These are phyloP conservation scores for Rutstroemia sp. DNA, from an alignment of 2,329 filamentous ascomycete species.

Conservation along the genomic window DNA sequence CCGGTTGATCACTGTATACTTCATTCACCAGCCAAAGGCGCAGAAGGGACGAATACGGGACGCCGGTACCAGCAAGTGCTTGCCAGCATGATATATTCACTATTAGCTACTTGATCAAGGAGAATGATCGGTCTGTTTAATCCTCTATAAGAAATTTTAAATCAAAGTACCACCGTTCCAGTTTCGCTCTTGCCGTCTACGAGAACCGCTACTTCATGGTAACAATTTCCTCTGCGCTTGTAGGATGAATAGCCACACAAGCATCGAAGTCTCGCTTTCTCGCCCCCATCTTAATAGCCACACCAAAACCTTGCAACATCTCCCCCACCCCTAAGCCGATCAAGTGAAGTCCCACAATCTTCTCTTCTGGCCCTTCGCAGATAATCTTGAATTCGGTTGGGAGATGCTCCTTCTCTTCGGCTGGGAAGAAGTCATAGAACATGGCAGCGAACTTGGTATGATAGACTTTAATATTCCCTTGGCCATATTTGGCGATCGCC, in stretches of 20 bases:
- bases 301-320: conserved; percentile 73
- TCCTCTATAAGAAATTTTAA: no score
- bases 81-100: no score
- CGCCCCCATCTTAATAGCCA: conserved; percentile 73
- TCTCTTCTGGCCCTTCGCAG: conserved; percentile 40
- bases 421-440: conserved; percentile 39
- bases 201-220: conserved; percentile 12
- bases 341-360: conserved; percentile 43
- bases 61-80: no score
- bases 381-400: conserved; percentile 44
- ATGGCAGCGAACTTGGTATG: conserved; percentile 41
- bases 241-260: conserved; percentile 71
- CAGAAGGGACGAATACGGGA: no score
- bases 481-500: conserved; percentile 38
- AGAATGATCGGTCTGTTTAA: no score
- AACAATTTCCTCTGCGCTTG: conserved; percentile 68
- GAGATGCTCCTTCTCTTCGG: conserved; percentile 42
- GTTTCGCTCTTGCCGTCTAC: neutral
- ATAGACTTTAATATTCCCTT: conserved; percentile 43
- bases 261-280: conserved; percentile 71
- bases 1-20: no score
- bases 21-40: no score
- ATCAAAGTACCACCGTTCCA: no score
- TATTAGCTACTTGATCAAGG: no score
- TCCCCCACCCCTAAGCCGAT: conserved; percentile 45